phyloP scores from a whole-genome alignment of 106 monocot genomes.

The Acanthochlamys bracteata region DNA sequence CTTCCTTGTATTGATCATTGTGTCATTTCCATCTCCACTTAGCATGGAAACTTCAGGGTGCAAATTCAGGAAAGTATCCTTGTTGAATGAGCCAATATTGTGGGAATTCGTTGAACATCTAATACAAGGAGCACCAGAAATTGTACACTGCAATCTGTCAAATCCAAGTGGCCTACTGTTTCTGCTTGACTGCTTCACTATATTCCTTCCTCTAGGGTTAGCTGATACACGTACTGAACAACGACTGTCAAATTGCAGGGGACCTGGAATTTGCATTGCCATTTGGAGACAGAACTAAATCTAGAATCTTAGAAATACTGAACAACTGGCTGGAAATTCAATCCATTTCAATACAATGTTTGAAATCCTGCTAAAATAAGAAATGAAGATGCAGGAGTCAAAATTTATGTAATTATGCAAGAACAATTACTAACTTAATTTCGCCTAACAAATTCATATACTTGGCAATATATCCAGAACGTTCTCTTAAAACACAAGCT shows the following conservation, averaged over 20 bases:
- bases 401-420: no score
- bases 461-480: no score
- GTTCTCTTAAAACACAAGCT: no score
- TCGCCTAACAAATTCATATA: no score
- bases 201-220: conserved; percentile 11
- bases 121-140: conserved; percentile 3
- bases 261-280: no score
- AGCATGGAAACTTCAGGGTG: conserved; percentile 82
- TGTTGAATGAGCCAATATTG: conserved; percentile 25
- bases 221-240: conserved; percentile 10
- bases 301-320: no score
- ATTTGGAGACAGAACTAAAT: no score
- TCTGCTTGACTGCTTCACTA: background rate
- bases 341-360: no score
- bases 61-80: conserved; percentile 68
- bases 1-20: conserved; percentile 13
- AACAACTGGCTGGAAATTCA: no score
- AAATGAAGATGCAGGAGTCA: no score
- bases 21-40: conserved; percentile 40
- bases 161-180: conserved; percentile 6
- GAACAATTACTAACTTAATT: no score
- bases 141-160: background rate
- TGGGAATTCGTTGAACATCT: conserved; percentile 30
- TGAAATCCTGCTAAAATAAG: no score
- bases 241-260: conserved; percentile 1